Conservation (phyloP, 192 early-diverging fungal genomes). For the Gorgonomyces haynaldii region DNA sequence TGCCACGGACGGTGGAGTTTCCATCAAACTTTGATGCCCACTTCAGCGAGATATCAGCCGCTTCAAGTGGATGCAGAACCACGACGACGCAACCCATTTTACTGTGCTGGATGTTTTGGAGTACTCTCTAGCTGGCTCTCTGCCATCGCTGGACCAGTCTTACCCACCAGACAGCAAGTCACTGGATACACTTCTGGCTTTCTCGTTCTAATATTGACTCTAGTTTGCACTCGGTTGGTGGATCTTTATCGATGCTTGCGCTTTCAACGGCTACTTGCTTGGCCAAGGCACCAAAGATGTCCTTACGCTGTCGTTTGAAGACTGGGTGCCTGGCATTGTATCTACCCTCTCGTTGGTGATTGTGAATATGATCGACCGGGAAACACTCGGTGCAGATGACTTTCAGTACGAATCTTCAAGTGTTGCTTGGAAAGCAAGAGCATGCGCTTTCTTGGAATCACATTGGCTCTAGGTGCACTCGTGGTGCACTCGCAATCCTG, state of each 20-base stretch:
- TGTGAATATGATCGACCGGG: slow-evolving; percentile 39
- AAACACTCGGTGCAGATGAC: slow-evolving; percentile 29
- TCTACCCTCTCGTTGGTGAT: slow-evolving; percentile 37
- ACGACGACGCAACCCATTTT: too few species aligned
- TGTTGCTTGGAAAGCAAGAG: slow-evolving; percentile 36
- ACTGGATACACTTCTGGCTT: slow-evolving; percentile 6
- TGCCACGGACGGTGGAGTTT: not conserved
- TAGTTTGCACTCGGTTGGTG: slow-evolving; percentile 41
- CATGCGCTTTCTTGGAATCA: slow-evolving; percentile 35
- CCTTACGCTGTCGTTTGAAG: slow-evolving; percentile 30
- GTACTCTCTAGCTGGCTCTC: too few species aligned
- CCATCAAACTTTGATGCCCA: too few species aligned
- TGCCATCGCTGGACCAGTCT: not conserved
- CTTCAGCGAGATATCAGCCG: too few species aligned
- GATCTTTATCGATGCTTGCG: slow-evolving; percentile 37
- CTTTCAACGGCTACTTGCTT: slow-evolving; percentile 8
- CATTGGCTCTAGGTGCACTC: slow-evolving; percentile 33
- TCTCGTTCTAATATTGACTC: not conserved
- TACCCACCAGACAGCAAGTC: slow-evolving; percentile 3
- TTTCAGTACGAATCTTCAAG: slow-evolving; percentile 9
- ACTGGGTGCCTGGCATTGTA: slow-evolving; percentile 39
- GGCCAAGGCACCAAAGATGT: slow-evolving; percentile 2
- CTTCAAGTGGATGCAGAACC: too few species aligned
- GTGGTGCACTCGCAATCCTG: slow-evolving; percentile 30
- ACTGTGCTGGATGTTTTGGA: too few species aligned